Evolutionary conservation across 345 rosid species (phyloP), one percentile per base, ranked within the genome.

Genomic region (Aquilaria yunnanensis): DNA sequence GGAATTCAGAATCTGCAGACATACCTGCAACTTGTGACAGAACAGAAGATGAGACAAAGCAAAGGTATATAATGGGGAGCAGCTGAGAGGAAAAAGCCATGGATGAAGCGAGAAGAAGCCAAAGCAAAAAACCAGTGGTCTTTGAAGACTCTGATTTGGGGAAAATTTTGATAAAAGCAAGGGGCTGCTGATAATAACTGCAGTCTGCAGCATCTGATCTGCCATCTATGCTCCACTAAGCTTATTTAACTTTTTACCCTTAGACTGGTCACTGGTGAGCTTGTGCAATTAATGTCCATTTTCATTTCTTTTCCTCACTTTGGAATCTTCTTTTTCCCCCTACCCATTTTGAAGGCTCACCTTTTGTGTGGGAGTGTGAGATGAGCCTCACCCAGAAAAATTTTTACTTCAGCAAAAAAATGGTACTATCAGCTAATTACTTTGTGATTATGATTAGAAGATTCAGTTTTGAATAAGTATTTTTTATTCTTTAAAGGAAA

Each of bases 1-100:
- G 62, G 64, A 43, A 56, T 14, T 65, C 60, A 63, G 73, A 16
- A 47, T 68, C 47, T 16, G 47, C 62, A 62, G 47, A 62, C 71
- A 55, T 76, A 85, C 91, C 91, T 81, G 83, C 45, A 52, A 83
- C 77, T 76, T 88, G 95, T 54, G 80, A 76, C 30, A 65, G 41
- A 68, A 64, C 81, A 70, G 60, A 69, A 41, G 85, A 70, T 32
- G 43, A 37, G 43, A 74, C n/a, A 47, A 72, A 53, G 73, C 79
- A 69, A 8, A 77, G 60, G 68, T 30, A 72, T 53, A 81, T 56
- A 64, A 72, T 47, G 59, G 80, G 65, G 60, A 81, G 67, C 31
- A 71, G 64, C 69, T 47, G 76, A 65, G 65, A 63, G 78, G 58
- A 63, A 50, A 76, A 69, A 76, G 80, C 93, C 98, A 92, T 87